Percentiles rank a stretch among this genome's conserved stretches.
phyloP scores from a whole-genome alignment of 116 monocot species.

The Phalaenopsis hybrid region DNA sequence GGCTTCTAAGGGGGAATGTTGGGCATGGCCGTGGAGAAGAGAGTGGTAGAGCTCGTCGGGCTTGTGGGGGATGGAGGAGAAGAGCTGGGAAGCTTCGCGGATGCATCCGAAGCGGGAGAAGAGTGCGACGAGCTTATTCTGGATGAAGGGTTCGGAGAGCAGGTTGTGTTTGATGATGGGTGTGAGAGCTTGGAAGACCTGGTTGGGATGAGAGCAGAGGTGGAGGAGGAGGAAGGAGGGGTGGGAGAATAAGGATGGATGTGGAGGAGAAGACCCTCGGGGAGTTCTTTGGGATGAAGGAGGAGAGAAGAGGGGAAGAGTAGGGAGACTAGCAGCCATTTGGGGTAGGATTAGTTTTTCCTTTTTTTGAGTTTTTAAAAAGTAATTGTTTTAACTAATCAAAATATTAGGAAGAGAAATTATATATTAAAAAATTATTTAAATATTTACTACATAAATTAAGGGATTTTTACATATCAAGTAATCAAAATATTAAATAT shows the following conservation, averaged over 20 bases:
- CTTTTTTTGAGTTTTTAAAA: background rate
- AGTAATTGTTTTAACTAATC: too few species aligned
- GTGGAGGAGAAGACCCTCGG: background rate
- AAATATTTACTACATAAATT: too few species aligned
- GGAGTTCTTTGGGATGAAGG: slow-evolving; percentile 3
- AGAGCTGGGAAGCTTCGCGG: slow-evolving; percentile 33
- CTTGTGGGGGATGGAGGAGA: slow-evolving; percentile 30
- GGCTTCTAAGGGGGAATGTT: slow-evolving; percentile 17
- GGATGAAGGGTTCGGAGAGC: slow-evolving; percentile 23
- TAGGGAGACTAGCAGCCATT: background rate
- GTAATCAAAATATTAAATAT: too few species aligned
- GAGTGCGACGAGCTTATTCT: slow-evolving; percentile 49
- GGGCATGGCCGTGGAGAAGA: slow-evolving; percentile 42
- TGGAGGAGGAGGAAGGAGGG: slow-evolving; percentile 42
- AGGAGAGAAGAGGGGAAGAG: background rate
- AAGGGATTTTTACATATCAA: too few species aligned
- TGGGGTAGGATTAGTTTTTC: background rate
- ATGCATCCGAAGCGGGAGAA: slow-evolving; percentile 44
- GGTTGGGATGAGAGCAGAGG: slow-evolving; percentile 26
- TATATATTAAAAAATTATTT: too few species aligned
- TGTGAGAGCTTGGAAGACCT: slow-evolving; percentile 46
- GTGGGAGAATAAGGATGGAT: slow-evolving; percentile 24
- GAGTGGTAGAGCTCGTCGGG: slow-evolving; percentile 49
- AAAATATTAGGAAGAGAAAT: too few species aligned
- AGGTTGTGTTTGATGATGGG: slow-evolving; percentile 40